Percentiles rank a stretch among this genome's conserved stretches.
These are phyloP conservation scores for Agaricus blazei DNA, from an alignment of 768 basidiomycete species.

Conservation along the genomic window DNA sequence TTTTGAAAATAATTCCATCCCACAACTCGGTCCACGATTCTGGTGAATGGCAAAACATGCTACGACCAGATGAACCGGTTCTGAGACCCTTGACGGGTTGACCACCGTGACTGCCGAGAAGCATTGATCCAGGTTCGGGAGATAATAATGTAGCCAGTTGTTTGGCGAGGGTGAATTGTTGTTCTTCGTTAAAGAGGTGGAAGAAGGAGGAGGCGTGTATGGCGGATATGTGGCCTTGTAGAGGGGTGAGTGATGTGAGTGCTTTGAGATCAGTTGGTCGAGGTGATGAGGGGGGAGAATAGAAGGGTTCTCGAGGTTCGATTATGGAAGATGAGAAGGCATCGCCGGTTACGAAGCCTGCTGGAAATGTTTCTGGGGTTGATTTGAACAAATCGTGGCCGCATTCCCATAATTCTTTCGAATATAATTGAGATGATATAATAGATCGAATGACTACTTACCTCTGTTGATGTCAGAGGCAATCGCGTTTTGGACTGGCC, in stretches of 20 bases:
- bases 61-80: neutral
- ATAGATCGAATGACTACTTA: neutral
- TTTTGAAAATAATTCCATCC: too few species aligned
- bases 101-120: slow-evolving; percentile 34
- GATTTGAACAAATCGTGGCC: slow-evolving; percentile 57
- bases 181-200: slow-evolving; percentile 29
- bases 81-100: slow-evolving; percentile 15
- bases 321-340: slow-evolving; percentile 41
- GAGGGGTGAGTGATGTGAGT: slow-evolving; percentile 21
- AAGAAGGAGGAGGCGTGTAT: slow-evolving; percentile 37
- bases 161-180: slow-evolving; percentile 24
- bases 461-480: slow-evolving; percentile 32
- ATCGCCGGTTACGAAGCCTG: slow-evolving; percentile 51
- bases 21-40: neutral
- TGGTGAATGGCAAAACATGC: slow-evolving; percentile 10
- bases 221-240: slow-evolving; percentile 39
- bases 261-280: slow-evolving; percentile 6
- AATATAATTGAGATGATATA: neutral
- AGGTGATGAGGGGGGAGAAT: slow-evolving; percentile 12
- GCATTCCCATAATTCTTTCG: slow-evolving; percentile 50
- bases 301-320: slow-evolving; percentile 17
- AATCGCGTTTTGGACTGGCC: slow-evolving; percentile 27
- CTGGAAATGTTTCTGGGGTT: slow-evolving; percentile 45
- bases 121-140: slow-evolving; percentile 27
- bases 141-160: slow-evolving; percentile 27